Evolutionary conservation across 257 asterid species (phyloP), one percentile per base, ranked within the genome.

Genomic region (Agastache rugosa): DNA sequence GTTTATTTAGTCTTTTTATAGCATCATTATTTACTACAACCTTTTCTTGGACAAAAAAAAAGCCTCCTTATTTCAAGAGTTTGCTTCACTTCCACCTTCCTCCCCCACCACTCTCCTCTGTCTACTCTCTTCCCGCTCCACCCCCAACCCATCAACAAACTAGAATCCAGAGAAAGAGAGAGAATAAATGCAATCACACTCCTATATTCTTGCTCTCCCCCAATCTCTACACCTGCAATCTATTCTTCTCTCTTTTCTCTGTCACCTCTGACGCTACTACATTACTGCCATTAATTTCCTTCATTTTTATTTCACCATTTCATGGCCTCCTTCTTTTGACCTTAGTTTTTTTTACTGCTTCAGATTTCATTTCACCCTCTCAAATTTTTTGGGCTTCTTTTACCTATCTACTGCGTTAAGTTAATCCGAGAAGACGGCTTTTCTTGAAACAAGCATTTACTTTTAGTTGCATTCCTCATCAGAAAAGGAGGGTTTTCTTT

Each of bases 1-100:
- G n/a, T 72, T 56, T 25, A 19, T 39, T 62, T 63, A 67, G 74
- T 71, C 69, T 81, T 81, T 81, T 74, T 2, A 77, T 77, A 63
- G 56, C 50, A 44, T 44, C 67, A 64, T 55, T 27, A 17, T 71
- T 67, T 72, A 63, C 19, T 27, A 15, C n/a, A 22, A 12, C 20
- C 50, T 8, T 61, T 67, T 15, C 53, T 37, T 61, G 69, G 68
- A 71, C 75, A 17, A 79, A 67, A 59, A 61, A 61, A 14, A 22
- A n/a, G n/a, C 66, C 39, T n/a, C 64, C 76, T 67, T 44, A 68
- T 29, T 22, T 74, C 76, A 79, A 74, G 75, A 67, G 27, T 67
- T 79, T 50, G 48, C 25, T 53, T 17, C 73, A 60, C 76, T 72
- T 66, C 65, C 27, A 51, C 68, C 74, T 54, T 63, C 69, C 67